Evolutionary conservation across 2,329 filamentous ascomycete species (phyloP).

Genomic region (Alternaria solani): DNA sequence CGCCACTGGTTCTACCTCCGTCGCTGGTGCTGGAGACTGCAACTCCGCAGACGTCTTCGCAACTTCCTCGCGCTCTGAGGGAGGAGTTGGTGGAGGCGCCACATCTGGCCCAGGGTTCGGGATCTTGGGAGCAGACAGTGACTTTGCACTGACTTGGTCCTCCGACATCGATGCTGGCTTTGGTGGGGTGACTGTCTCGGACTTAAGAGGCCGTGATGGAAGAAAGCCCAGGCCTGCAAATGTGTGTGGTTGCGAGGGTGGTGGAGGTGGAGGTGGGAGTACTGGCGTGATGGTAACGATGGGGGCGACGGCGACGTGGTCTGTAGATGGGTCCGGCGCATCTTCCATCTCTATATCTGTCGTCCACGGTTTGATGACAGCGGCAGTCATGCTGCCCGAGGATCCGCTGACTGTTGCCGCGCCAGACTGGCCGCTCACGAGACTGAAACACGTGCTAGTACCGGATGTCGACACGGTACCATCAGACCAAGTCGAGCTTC

Average conservation of each 20-base stretch:
- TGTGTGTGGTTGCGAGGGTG: not conserved
- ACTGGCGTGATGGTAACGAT: not conserved
- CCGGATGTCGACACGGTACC: not conserved
- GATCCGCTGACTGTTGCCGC: fast-evolving
- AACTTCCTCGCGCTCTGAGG: not conserved
- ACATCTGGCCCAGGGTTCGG: not conserved
- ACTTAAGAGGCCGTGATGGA: not conserved
- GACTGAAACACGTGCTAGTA: not conserved
- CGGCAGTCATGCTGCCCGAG: not conserved
- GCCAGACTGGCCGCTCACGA: not conserved
- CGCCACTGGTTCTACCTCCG: too few relatives aligned
- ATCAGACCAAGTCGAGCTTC: not conserved
- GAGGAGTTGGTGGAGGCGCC: not conserved
- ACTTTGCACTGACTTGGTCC: not conserved
- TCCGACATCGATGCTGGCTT: not conserved
- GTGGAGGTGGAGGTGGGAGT: not conserved
- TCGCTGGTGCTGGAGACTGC: not conserved
- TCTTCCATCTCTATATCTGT: not conserved
- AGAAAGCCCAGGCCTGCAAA: not conserved
- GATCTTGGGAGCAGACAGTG: not conserved
- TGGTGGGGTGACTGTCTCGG: not conserved
- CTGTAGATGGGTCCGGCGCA: not conserved
- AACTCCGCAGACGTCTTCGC: not conserved
- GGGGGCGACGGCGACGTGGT: not conserved
- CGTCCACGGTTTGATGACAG: not conserved